Conservation (phyloP, 495 filamentous ascomycete species). For the Tuber calosporum region DNA sequence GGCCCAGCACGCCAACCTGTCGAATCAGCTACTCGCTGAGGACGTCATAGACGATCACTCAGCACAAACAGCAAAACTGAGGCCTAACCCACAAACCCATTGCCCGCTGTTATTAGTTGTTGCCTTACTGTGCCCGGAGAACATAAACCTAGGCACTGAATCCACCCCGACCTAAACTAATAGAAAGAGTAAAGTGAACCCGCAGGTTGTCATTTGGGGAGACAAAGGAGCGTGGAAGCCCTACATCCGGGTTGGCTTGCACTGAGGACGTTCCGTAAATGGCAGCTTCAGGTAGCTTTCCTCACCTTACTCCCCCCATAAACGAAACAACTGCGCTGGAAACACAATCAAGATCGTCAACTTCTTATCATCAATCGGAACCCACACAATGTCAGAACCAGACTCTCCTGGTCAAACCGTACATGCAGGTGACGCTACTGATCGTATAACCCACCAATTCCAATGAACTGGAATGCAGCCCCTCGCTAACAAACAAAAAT, state of each 20-base stretch:
- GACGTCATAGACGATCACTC: background rate
- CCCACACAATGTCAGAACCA: background rate
- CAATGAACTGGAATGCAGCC: background rate
- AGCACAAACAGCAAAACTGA: background rate
- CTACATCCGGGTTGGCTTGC: background rate
- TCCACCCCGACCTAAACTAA: background rate
- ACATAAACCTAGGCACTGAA: background rate
- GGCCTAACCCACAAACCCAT: background rate
- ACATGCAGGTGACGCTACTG: background rate
- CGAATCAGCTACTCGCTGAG: background rate
- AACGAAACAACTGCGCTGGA: background rate
- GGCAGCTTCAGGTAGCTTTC: background rate
- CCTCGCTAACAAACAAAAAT: background rate
- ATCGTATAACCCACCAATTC: background rate
- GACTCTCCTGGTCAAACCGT: background rate
- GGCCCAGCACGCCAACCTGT: background rate
- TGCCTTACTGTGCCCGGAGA: background rate
- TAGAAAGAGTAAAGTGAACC: background rate
- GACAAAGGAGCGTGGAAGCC: background rate
- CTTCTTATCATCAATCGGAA: background rate
- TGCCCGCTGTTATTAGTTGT: background rate
- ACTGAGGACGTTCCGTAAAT: background rate
- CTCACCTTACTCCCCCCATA: background rate
- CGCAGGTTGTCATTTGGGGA: too few relatives aligned
- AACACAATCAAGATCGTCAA: background rate